Evolutionary conservation across 2,329 filamentous ascomycete species (phyloP), one percentile per base, ranked within the genome.

Genomic region (Xylariaceae sp.): DNA sequence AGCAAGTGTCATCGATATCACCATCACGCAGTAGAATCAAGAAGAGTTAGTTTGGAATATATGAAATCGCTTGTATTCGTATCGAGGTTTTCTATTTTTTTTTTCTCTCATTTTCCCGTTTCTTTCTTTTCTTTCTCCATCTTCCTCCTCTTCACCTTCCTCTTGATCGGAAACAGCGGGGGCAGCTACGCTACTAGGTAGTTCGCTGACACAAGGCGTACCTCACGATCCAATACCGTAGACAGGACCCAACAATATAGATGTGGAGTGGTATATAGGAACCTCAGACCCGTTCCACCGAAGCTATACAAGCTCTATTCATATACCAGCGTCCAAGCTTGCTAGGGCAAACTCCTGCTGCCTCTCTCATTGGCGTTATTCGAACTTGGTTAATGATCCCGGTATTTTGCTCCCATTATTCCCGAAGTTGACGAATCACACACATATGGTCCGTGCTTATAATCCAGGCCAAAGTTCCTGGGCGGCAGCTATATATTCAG

Each of bases 221-320:
- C 37, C 51, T 51, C n/a, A 40, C 51, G 51, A 52, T 54, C 51
- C 52, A 59, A 57, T 43, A 11, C 46, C 19, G 19, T 19, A 19
- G 19, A 19, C 19, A 19, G 47, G 53, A 45, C 51, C 54, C 50
- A 56, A 34, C 44, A 30, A 56, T 42, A 53, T 32, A 45, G 42
- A 53, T 47, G 37, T 52, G 34, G 35, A 52, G 55, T 19, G 40
- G 49, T 58, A 57, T 60, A 55, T 57, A 59, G 34, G 45, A 11
- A 47, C 51, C 41, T 50, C 43, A 47, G 40, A 7, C 45, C 34
- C n/a, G 19, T 19, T 47, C 39, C 30, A 34, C 54, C 19, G 49
- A 53, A 47, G 47, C 51, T 59, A 59, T 59, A 57, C 57, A 60
- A 58, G 57, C 50, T 42, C 50, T 19, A 42, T 53, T 47, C 49